Base-by-base conservation (phyloP, 345 rosid species). In the Adansonia digitata region DNA sequence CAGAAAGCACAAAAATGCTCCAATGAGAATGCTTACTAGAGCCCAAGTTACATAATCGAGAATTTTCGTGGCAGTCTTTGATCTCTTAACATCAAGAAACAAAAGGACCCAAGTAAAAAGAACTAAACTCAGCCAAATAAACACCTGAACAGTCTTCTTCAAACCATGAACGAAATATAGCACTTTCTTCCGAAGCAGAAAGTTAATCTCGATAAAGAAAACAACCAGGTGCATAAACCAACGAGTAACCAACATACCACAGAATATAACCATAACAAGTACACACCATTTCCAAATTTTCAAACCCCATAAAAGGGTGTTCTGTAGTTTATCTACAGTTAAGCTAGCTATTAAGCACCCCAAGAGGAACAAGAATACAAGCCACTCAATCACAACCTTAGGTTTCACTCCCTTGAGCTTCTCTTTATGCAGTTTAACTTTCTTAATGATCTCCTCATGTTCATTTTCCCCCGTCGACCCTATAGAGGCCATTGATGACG, bases 101-200 rank as follows among this genome's bases (percentile, higher is more conserved):
- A 94, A 46, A 26, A 87, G 76, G 0, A 77, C 80, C 97, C 97
- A 94, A 39, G 97, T 83, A 49, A 86, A 34, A 39, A 92, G 92
- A 77, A 91, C 73, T 72, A 91, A 51, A 75, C 81, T 71, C 55
- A 94, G 75, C 98, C 98, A 94, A 59, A 88, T 83, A 76, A 89
- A 88, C 69, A 87, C 94, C 81, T 89, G 94, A 71, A 87, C 90
- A 43, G 88, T 92, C 83, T 89, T 84, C 86, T 90, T 94, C 82
- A 94, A 83, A n/a, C 98, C 98, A 72, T 92, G 91, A 60, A 94
- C 98, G 75, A 94, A 94, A 71, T 94, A 94, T 64, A 94, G 88
- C 7, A 92, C 97, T 67, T 91, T 94, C 80, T 87, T 94, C 73
- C 76, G 76, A 1, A 94, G 82, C 45, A 94, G 83, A 72, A 88